Base-by-base conservation (phyloP, 768 basidiomycete genomes). In the Lentinula boryana region DNA sequence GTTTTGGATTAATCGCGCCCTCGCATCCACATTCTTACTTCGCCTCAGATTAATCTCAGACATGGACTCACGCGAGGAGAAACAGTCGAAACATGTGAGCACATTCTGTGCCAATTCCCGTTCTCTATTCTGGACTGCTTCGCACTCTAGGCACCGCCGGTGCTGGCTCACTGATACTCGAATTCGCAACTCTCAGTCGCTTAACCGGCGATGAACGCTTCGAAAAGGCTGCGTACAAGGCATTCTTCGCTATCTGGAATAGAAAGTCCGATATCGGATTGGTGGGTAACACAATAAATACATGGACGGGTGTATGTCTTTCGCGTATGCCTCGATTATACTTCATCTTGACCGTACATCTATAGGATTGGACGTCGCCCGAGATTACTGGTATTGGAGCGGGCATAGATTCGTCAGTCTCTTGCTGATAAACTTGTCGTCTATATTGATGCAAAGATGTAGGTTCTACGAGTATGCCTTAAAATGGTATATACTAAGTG, bases 211-310 rank as follows among this genome's bases (percentile, higher is more conserved):
- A 97, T 68, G 82, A 87, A 21, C 83, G 88, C 16, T 99, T 94
- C 68, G 97, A 98, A 74, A 87, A 86, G 65, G 93, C 83, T 0
- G 97, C 96, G 1, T 81, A 88, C 65, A 88, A 86, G 74, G 94
- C 97, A 0, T 98, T 92, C 71, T 93, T 95, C 70, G 93, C 89
- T 1, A 73, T 98, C 0, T 99, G 96, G 97, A 93, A 96, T 70
- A 84, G 93, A 53, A 86, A 86, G 65, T 93, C 93, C 31, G 82
- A 86, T 32, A 85, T 96, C 50, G 87, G 87, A 44, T 77, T 98
- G 51, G 84, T 98, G 6, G 93, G 94, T 13, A 98, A 98, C 68
- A 91, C 83, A 2, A 87, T 98, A 64, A 91, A 93, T 69, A 86
- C 86, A 36, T 80, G 84, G 72, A 88, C 84, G 33, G 94, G 95